Base-by-base conservation (phyloP, 352 stramenopile species). In the Phytophthora hybrid region DNA sequence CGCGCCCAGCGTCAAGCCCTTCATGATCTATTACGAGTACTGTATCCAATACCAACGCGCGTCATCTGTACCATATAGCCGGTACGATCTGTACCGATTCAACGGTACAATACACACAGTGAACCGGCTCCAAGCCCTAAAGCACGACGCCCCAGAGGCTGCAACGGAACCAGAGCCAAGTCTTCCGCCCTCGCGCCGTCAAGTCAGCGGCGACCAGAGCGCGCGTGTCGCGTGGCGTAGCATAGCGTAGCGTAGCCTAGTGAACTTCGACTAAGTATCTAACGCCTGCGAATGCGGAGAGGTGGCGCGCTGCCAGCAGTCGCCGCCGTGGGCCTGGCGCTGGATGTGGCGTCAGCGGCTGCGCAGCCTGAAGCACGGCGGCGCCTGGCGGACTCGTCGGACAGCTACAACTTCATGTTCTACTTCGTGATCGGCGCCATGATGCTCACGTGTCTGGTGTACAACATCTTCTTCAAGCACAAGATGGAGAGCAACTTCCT, bases 381-480 rank as follows among this genome's bases (percentile, higher is more conserved):
- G 19, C 73, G 82, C 14, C 73, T 89, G 11, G 62, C 51, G 0
- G 69, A 77, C 19, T 67, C 83, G n/a, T 91, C 85, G 4, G 83
- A 91, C 54, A 83, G 84, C 76, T 94, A 93, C 78, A 96, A 93
- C 76, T 94, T 96, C 52, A 93, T 94, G 85, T 96, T 96, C 54
- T 96, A 96, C 82, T 92, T 94, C 52, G 83, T 94, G 21, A 93
- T 96, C 73, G 85, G 85, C 75, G 87, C 88, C 59, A 94, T 96
- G 88, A 91, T 96, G 85, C 77, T 96, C 63, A 93, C 87, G 67
- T 94, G 89, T 59, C 72, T 94, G 11, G 86, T 96, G 54, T 96
- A 96, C 84, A 94, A 96, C 81, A 88, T 96, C 52, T 94, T 96
- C 75, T 96, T 96, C 69, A 94, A 94, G 66, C 85, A 91, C 58